Evolutionary conservation across 2,329 filamentous ascomycete species (phyloP).

Genomic region (Paecilomyces fulvus): DNA sequence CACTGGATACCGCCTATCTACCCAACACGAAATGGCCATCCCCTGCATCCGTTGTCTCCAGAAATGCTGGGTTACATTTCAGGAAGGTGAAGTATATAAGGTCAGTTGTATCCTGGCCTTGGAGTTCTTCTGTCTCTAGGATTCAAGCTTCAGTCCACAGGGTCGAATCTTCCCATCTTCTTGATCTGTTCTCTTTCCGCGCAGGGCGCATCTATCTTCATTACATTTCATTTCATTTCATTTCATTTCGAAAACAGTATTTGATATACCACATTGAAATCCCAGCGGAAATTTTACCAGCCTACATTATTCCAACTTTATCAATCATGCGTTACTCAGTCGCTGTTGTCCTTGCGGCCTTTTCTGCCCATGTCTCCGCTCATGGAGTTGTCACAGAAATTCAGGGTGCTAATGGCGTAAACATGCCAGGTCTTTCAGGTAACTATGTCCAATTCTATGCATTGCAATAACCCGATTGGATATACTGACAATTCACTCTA

Average conservation of each 20-base stretch:
- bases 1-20: not conserved
- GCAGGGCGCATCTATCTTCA: not conserved
- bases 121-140: not conserved
- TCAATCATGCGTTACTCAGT: conserved; percentile 43
- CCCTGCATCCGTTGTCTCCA: not conserved
- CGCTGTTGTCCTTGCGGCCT: conserved; percentile 39
- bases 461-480: not conserved
- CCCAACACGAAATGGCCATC: not conserved
- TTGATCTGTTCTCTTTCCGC: not conserved
- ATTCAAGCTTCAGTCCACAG: not conserved
- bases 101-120: not conserved
- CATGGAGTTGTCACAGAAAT: conserved; percentile 52
- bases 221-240: not conserved
- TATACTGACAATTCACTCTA: conserved; percentile 7
- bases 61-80: not conserved
- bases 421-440: conserved; percentile 53
- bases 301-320: not conserved
- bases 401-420: conserved; percentile 53
- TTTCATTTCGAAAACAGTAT: not conserved
- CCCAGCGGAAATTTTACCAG: not conserved
- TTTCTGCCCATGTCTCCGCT: conserved; percentile 42
- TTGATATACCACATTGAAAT: not conserved
- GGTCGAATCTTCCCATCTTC: not conserved
- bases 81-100: not conserved
- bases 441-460: conserved; percentile 9